Base-by-base conservation (phyloP, 768 basidiomycete genomes). In the Mycena rebaudengoi region DNA sequence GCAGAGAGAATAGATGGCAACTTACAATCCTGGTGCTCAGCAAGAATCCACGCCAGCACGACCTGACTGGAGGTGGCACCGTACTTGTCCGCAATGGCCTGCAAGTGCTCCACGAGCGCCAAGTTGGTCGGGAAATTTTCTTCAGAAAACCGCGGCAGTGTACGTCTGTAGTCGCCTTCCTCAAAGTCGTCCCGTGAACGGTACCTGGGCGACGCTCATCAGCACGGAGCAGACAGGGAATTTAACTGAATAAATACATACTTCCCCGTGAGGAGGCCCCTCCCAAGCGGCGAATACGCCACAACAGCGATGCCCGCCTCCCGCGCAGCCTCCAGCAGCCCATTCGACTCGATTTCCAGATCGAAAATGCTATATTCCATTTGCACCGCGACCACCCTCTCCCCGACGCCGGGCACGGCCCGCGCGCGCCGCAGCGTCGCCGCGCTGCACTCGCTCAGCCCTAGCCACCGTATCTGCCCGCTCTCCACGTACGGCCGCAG, bases 91-190 rank as follows among this genome's bases (percentile, higher is more conserved):
- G 74, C 78, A 29, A 81, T 73, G 18, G 52, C 29, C 59, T 73
- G 72, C 16, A 81, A 58, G 30, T 71, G 70, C 7, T 81, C 77
- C 8, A 67, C 76, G 7, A 83, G 48, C 29, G 75, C 76, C 32
- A 83, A 71, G 53, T 84, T 79, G 55, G 77, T 81, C 0, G 79
- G 79, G 69, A 85, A 85, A 69, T 83, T 84, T 61, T 81, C 81
- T 48, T 72, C 67, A 12, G 73, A 74, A 59, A 73, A 75, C 40
- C 71, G 65, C 18, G 79, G 79, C 23, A 79, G 60, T 26, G 65
- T 56, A 14, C 73, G 69, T 11, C 80, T 65, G 40, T 75, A 74
- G 56, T 81, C 80, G 18, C 59, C 70, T 56, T 70, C 69, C 29
- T 72, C 77, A 39, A 82, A 79, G 54, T 80, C 80, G 14, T 76